Conservation (phyloP, 306 rosid species). For the Alnus glutinosa region DNA sequence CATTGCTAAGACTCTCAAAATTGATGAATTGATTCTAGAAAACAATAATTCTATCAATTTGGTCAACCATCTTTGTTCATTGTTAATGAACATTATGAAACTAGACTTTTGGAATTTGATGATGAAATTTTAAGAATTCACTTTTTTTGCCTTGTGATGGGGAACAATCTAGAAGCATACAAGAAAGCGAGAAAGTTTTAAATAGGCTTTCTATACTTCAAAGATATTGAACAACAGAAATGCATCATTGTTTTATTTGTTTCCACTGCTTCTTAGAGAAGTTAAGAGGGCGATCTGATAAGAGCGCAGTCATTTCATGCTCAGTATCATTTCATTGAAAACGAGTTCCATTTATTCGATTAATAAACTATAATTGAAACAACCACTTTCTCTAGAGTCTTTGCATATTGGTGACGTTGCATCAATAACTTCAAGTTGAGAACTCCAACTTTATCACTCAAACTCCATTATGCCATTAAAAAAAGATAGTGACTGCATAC, state of each 20-base stretch:
- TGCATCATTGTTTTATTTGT: background rate
- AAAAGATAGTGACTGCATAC: too few relatives aligned
- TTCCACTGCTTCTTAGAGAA: background rate
- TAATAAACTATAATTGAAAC: too few relatives aligned
- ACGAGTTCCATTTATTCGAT: too few relatives aligned
- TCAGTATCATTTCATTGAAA: too few relatives aligned
- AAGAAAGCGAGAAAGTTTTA: background rate
- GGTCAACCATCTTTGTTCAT: background rate
- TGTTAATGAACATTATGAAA: background rate
- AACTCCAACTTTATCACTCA: too few relatives aligned
- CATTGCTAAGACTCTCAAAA: too few relatives aligned
- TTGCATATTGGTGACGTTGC: too few relatives aligned
- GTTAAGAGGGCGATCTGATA: background rate
- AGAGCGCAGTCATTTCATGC: too few relatives aligned
- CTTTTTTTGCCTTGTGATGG: background rate
- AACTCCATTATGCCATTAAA: too few relatives aligned
- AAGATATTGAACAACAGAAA: background rate
- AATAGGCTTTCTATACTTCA: background rate
- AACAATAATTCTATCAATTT: background rate
- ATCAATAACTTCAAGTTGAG: too few relatives aligned
- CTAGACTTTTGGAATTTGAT: background rate
- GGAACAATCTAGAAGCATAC: background rate
- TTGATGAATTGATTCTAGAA: background rate
- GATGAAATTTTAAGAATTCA: background rate
- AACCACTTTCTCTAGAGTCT: too few relatives aligned